Percentiles rank a stretch among this genome's conserved stretches.
Conservation (phyloP, 2,329 filamentous ascomycete genomes). For the Rhinocladiella similis region DNA sequence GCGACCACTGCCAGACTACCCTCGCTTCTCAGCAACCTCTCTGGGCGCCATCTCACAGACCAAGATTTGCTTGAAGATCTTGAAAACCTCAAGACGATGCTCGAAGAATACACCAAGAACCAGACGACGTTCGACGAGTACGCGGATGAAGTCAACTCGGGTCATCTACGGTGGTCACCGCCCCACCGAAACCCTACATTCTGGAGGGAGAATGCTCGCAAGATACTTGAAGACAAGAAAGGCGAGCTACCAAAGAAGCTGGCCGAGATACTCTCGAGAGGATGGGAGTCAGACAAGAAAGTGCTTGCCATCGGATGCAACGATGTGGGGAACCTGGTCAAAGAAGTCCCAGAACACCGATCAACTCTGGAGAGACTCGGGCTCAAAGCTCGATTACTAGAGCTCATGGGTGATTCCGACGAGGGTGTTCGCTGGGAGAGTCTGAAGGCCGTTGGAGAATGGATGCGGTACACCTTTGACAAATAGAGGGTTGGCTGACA, state of each 20-base stretch:
- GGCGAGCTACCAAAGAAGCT: constrained; percentile 77
- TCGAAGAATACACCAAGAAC: constrained; percentile 79
- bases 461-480: constrained; percentile 70
- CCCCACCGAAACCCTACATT: constrained; percentile 84
- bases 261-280: constrained; percentile 80
- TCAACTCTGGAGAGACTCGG: constrained; percentile 78
- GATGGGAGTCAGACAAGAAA: constrained; percentile 79
- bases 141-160: constrained; percentile 78
- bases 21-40: constrained; percentile 58
- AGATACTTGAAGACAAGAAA: constrained; percentile 80
- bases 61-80: constrained; percentile 52
- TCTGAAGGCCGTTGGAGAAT: constrained; percentile 77
- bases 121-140: constrained; percentile 69
- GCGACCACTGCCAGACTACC: constrained; percentile 84
- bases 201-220: constrained; percentile 87
- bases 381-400: constrained; percentile 85
- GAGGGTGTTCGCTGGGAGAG: constrained; percentile 93
- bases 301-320: constrained; percentile 92
- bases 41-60: constrained; percentile 52
- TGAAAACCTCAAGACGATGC: constrained; percentile 58
- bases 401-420: constrained; percentile 85
- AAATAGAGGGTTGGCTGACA: constrained; percentile 31
- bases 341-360: constrained; percentile 83
- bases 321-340: constrained; percentile 84
- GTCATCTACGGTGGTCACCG: constrained; percentile 89